A percentile compares a stretch with the other conserved stretches of the same genome.
These are phyloP conservation scores for Plenodomus lindquistii DNA, from an alignment of 2,329 filamentous ascomycete genomes.

Conservation along the genomic window DNA sequence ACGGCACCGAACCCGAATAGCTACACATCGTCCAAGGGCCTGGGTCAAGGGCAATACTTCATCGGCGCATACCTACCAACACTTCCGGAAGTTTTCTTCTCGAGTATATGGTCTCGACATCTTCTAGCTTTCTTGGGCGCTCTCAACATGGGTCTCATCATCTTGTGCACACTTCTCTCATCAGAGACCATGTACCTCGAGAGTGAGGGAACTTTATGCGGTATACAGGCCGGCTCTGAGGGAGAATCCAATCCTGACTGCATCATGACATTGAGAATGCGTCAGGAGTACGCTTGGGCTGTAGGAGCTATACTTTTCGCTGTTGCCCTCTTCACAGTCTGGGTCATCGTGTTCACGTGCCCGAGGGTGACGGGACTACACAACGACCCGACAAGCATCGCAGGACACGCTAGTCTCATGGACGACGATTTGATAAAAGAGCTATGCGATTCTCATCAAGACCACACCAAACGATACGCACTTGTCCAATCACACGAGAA, in stretches of 20 bases:
- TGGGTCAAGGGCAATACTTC: conserved; percentile 1
- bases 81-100: background rate
- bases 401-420: background rate
- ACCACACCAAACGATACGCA: background rate
- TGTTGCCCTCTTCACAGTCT: background rate
- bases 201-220: conserved; percentile 2
- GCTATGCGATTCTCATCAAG: background rate
- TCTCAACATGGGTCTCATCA: conserved; percentile 1
- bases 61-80: conserved; percentile 8
- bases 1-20: background rate
- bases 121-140: conserved; percentile 4
- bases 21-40: background rate
- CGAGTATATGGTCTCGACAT: conserved; percentile 1
- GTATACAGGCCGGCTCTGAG: background rate
- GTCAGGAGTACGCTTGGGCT: conserved; percentile 1
- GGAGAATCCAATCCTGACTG: background rate
- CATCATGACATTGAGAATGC: background rate
- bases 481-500: background rate
- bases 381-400: conserved; percentile 4
- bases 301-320: conserved; percentile 1
- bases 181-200: conserved; percentile 8
- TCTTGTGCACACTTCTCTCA: conserved; percentile 5
- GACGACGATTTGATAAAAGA: background rate
- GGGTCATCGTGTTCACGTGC: background rate
- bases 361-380: background rate